Evolutionary conservation across 73 alveolate species (phyloP), one percentile per base, ranked within the genome.

Genomic region (Durusdinium trenchii): DNA sequence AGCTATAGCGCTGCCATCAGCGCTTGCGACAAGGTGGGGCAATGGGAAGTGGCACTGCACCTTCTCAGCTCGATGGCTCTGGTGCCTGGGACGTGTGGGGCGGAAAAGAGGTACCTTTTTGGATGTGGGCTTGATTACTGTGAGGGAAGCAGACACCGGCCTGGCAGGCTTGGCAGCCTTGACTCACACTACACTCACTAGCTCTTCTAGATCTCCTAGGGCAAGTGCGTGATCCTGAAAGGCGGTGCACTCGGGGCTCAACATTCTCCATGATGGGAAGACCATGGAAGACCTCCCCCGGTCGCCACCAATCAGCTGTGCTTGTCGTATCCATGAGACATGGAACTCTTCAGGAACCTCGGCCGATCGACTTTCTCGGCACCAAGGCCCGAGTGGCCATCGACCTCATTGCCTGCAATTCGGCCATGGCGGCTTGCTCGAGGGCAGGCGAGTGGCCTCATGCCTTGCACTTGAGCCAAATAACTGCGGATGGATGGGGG

Each of bases 391-490:
- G 42, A 47, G 61, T 23, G 36, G 16, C 20, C 42, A 26, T 42
- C 3, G 87, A 78, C 40, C 4, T 23, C 62, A 23, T 43, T 38
- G 36, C 87, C 43, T 0, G 40, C 28, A 78, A 78, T 40, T 14
- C 87, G 60, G 87, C 87, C 61, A 78, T 78, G 60, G 87, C 87
- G 38, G 62, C 87, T 10, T 78, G 87, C 61, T 57, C 87, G 6
- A 40, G 62, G 42, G 61, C 61, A 18, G 18, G 43, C 23, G 23
- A 32, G 26, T 78, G 87, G 87, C 62, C 0, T 6, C 6, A 12
- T 0, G 87, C 62, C 14, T 1, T 78, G 87, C 61, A 0, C 12
- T 61, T 78, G 16, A 7, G 51, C 50, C 30, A 6, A 16, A 57
- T 23, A 23, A 57, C 32, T 57, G 23, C 69, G 23, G 6, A 6